Evolutionary conservation across 305 asterid genomes (phyloP), one percentile per base, ranked within the genome.

Genomic region (Withania somnifera): DNA sequence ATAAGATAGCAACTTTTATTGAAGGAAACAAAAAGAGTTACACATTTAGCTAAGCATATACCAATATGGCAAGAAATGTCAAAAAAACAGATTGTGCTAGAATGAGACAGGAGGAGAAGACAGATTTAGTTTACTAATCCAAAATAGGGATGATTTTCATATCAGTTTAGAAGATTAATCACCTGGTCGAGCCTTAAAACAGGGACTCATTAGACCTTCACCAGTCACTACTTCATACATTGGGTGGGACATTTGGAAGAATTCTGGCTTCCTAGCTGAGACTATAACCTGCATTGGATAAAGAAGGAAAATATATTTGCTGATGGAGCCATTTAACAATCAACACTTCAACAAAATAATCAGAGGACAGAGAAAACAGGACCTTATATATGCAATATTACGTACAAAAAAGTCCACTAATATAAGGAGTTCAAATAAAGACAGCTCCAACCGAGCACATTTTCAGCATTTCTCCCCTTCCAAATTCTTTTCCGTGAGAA

Each of bases 161-260:
- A 47, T 73, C 34, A 47, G 7, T 24, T 36, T 73, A 75, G 80
- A 75, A 50, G 17, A 2, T 24, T 53, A 50, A 83, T 87, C 89
- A 94, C 98, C 98, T 91, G 97, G 86, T 38, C 67, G 64, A 87
- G 95, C 93, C 88, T 91, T 93, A 87, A 94, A 93, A 88, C 98
- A 94, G 76, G 98, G 98, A 75, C 97, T 95, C 98, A 94, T 91
- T 73, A 94, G 90, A 82, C 98, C 98, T 90, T 94, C 98, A 85
- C 89, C 92, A 57, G 97, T 94, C 87, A 93, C 98, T 86, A 94
- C 97, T 90, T 94, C 97, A 79, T 94, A 94, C 94, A 94, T 80
- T 15, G 98, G 98, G 86, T 94, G 97, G 60, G 97, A 90, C 92
- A 88, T 90, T 87, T 93, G 98, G 86, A 94, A 94, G 85, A 94